These are phyloP conservation scores for Sugiyamaella japonica DNA, from an alignment of 1,139 yeast species.

Conservation along the genomic window DNA sequence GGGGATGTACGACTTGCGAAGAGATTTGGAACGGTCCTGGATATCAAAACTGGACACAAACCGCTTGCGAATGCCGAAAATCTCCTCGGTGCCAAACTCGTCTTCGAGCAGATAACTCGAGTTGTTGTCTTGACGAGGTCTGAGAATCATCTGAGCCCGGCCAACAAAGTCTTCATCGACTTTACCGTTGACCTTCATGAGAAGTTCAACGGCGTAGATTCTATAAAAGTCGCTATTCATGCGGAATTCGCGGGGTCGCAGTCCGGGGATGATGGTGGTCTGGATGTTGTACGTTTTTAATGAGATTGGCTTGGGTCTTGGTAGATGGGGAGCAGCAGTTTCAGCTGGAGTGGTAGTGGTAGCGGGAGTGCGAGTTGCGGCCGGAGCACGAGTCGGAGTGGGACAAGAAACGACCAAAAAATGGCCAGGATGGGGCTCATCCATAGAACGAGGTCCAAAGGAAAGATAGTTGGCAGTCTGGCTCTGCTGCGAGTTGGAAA, in stretches of 20 bases:
- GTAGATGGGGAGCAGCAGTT: constrained; percentile 4
- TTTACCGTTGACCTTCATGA: constrained; percentile 41
- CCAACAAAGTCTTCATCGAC: constrained; percentile 37
- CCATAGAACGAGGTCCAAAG: constrained; percentile 36
- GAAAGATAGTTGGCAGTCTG: constrained; percentile 30
- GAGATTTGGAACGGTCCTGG: constrained; percentile 17
- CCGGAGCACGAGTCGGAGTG: neutral
- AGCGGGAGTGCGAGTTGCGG: too few relatives aligned
- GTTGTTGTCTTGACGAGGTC: constrained; percentile 36
- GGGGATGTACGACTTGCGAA: constrained; percentile 9
- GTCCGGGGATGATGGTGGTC: constrained; percentile 35
- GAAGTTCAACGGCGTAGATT: constrained; percentile 40
- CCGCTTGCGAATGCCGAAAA: constrained; percentile 35
- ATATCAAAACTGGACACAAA: constrained; percentile 28
- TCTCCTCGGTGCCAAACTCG: constrained; percentile 28
- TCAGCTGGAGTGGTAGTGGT: neutral
- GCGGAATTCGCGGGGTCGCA: constrained; percentile 39
- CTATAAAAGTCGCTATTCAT: constrained; percentile 42
- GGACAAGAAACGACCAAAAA: constrained; percentile 8
- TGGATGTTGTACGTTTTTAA: constrained; percentile 38
- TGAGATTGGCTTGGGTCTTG: constrained; percentile 27
- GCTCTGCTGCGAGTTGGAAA: constrained; percentile 32
- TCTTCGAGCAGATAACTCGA: constrained; percentile 23
- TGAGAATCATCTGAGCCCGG: constrained; percentile 39
- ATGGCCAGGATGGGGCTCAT: constrained; percentile 34